These are phyloP conservation scores for Myrmaecium sp. DNA, from an alignment of 2,329 filamentous ascomycete species.

Conservation along the genomic window DNA sequence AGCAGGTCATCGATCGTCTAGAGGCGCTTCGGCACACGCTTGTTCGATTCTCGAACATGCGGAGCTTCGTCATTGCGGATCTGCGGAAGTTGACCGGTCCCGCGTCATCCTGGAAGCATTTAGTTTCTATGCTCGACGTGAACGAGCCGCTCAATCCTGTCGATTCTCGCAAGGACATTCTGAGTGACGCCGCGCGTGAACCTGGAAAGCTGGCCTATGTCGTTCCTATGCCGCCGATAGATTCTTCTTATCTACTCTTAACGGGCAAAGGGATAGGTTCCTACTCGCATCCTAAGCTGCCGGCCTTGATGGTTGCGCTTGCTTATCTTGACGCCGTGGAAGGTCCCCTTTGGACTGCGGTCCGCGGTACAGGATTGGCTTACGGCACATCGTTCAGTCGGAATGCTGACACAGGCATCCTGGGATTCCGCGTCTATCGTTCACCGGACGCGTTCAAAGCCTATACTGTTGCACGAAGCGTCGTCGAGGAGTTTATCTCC, in stretches of 20 bases:
- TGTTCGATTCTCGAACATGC: conserved; percentile 72
- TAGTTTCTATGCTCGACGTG: conserved; percentile 36
- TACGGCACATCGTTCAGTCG: conserved; percentile 73
- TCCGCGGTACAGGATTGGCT: conserved; percentile 82
- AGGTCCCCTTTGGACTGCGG: conserved; percentile 83
- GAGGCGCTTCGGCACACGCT: conserved; percentile 58
- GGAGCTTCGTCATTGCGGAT: conserved; percentile 70
- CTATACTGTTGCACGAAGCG: conserved; percentile 56
- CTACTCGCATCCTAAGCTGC: conserved; percentile 60
- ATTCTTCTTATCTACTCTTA: conserved; percentile 76
- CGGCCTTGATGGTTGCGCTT: conserved; percentile 72
- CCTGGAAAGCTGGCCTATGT: conserved; percentile 64
- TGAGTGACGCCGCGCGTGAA: conserved; percentile 56
- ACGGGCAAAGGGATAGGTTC: conserved; percentile 58
- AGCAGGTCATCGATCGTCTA: conserved; percentile 60
- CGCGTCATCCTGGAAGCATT: conserved; percentile 59
- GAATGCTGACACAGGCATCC: conserved; percentile 59
- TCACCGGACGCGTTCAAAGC: conserved; percentile 82
- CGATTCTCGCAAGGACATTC: conserved; percentile 49
- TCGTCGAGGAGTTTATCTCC: conserved; percentile 57
- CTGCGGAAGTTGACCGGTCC: conserved; percentile 57
- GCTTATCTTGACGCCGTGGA: conserved; percentile 88
- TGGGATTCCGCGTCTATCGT: conserved; percentile 77
- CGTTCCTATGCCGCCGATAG: conserved; percentile 79
- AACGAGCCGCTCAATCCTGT: conserved; percentile 49